These are phyloP conservation scores for Aspergillus fijiensis DNA, from an alignment of 2,329 filamentous ascomycete genomes.

Conservation along the genomic window DNA sequence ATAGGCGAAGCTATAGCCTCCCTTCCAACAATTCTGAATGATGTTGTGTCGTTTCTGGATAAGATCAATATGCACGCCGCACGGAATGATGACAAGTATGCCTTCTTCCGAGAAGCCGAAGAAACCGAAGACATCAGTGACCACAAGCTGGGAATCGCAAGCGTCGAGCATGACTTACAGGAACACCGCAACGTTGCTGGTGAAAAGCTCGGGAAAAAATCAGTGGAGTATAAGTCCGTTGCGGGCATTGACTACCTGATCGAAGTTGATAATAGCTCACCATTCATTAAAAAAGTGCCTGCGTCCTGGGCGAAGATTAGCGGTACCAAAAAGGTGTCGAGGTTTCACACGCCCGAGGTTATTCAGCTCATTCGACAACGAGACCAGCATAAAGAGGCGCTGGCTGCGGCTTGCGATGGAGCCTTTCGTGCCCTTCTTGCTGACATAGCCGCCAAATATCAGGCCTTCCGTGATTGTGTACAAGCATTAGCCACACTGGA, in stretches of 20 bases:
- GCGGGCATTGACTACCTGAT: constrained; percentile 93
- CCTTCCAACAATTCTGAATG: constrained; percentile 72
- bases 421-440: constrained; percentile 73
- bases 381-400: constrained; percentile 90
- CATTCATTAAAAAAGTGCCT: constrained; percentile 79
- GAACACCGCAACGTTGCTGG: constrained; percentile 72
- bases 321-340: constrained; percentile 85
- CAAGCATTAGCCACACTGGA: constrained; percentile 83
- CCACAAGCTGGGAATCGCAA: constrained; percentile 87
- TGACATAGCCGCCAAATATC: constrained; percentile 79
- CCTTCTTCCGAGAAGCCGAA: constrained; percentile 82
- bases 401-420: constrained; percentile 84
- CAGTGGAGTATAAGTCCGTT: constrained; percentile 76
- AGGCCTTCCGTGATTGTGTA: constrained; percentile 83
- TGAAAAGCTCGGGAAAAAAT: constrained; percentile 68
- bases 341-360: constrained; percentile 93
- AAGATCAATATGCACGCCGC: constrained; percentile 84
- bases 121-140: constrained; percentile 88
- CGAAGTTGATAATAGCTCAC: constrained; percentile 73
- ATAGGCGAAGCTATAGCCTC: constrained; percentile 70
- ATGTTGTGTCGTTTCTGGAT: constrained; percentile 73
- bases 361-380: constrained; percentile 78
- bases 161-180: constrained; percentile 84
- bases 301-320: constrained; percentile 95
- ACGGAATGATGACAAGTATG: constrained; percentile 84